phyloP scores from a whole-genome alignment of 108 stramenopile species.

The Halocafeteria seosinensis region DNA sequence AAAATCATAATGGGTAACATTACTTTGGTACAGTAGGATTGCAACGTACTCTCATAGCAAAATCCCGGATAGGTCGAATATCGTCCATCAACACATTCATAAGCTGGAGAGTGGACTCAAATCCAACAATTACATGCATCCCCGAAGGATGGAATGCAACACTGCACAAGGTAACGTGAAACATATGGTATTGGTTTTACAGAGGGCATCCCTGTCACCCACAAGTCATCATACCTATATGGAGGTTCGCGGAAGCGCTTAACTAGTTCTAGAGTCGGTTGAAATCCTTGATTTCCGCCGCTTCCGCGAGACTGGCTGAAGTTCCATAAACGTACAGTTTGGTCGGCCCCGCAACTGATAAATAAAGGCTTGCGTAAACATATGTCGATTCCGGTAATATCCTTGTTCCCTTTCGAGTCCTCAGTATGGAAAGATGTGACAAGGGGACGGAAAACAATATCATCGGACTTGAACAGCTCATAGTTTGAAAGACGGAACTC shows the following conservation, averaged over 20 bases:
- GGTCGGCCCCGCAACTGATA: slow-evolving; percentile 31
- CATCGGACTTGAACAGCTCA: not conserved
- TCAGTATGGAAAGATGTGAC: not conserved
- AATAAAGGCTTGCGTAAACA: slow-evolving; percentile 36
- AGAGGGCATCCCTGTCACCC: too few species aligned
- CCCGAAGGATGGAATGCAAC: slow-evolving; percentile 37
- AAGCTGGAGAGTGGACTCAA: slow-evolving; percentile 33
- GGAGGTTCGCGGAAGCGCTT: slow-evolving; percentile 25
- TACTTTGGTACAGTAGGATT: slow-evolving; percentile 21
- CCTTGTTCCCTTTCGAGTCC: slow-evolving; percentile 15
- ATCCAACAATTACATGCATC: slow-evolving; percentile 31
- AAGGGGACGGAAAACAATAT: not conserved
- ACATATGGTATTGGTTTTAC: too few species aligned
- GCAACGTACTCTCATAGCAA: slow-evolving; percentile 27
- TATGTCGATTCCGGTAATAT: slow-evolving; percentile 11
- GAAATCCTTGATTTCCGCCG: not conserved
- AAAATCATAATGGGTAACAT: not conserved
- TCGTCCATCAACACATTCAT: slow-evolving; percentile 45
- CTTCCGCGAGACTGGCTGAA: slow-evolving; percentile 18
- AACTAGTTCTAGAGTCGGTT: slow-evolving; percentile 8
- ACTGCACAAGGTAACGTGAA: too few species aligned
- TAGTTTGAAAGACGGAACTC: not conserved
- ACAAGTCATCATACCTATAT: too few species aligned
- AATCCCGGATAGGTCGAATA: slow-evolving; percentile 22
- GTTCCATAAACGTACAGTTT: slow-evolving; percentile 33